These are phyloP conservation scores for Plectosphaerella plurivora DNA, from an alignment of 2,329 filamentous ascomycete species.

Conservation along the genomic window DNA sequence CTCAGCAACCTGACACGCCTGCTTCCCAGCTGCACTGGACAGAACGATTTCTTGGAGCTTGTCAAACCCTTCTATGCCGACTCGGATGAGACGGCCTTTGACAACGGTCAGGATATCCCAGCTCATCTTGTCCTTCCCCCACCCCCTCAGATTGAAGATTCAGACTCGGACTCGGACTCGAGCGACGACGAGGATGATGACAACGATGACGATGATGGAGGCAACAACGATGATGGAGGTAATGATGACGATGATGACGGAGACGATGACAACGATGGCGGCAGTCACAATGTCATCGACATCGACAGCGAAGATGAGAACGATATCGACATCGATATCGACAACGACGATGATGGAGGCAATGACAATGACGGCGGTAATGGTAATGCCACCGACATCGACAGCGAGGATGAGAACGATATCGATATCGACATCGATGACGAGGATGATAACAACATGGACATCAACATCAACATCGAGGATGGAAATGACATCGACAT, in stretches of 20 bases:
- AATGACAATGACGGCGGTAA: too few relatives aligned
- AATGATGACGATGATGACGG: conserved; percentile 1
- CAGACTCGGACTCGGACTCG: neutral
- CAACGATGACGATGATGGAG: neutral
- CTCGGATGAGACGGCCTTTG: neutral
- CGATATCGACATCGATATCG: neutral
- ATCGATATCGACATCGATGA: too few relatives aligned
- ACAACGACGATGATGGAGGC: neutral
- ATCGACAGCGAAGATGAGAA: neutral
- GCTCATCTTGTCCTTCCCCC: neutral
- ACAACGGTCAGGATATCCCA: neutral
- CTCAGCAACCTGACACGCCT: conserved; percentile 18
- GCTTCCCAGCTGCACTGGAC: conserved; percentile 10
- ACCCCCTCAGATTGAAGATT: neutral
- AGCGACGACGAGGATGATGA: neutral
- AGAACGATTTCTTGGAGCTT: conserved; percentile 12
- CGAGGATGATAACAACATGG: too few relatives aligned
- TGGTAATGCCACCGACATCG: too few relatives aligned
- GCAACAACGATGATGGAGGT: neutral
- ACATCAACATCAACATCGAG: too few relatives aligned
- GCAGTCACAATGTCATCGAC: neutral
- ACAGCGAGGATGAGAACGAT: too few relatives aligned
- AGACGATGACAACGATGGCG: conserved; percentile 2
- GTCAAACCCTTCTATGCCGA: conserved; percentile 18
- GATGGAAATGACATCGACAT: too few relatives aligned